These are phyloP conservation scores for Colletotrichum navitas DNA, from an alignment of 2,329 filamentous ascomycete species.

Conservation along the genomic window DNA sequence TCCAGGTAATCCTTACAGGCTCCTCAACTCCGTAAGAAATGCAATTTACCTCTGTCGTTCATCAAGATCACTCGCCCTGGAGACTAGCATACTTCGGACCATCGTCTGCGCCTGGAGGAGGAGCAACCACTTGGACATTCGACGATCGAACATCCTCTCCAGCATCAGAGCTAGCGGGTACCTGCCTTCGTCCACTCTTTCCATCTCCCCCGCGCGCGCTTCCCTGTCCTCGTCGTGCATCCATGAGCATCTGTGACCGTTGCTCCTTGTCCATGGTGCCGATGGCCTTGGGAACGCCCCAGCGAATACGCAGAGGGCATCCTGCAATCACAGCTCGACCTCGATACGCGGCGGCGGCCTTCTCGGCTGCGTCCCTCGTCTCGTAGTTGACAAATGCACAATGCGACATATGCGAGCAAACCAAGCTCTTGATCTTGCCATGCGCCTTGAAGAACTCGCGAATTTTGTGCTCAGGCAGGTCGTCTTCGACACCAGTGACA, in stretches of 20 bases:
- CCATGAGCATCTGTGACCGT: constrained; percentile 82
- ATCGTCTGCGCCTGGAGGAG: constrained; percentile 79
- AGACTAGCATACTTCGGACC: constrained; percentile 85
- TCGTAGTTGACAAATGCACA: constrained; percentile 98
- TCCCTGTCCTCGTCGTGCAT: constrained; percentile 67
- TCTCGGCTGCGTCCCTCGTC: constrained; percentile 85
- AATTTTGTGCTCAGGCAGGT: constrained; percentile 91
- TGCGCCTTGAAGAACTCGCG: constrained; percentile 91
- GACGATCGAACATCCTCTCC: constrained; percentile 15
- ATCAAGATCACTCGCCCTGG: constrained; percentile 74
- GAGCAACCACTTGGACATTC: constrained; percentile 72
- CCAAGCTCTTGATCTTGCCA: constrained; percentile 90
- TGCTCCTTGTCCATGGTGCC: constrained; percentile 93
- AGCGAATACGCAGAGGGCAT: constrained; percentile 89
- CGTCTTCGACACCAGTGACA: constrained; percentile 94
- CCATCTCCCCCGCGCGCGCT: constrained; percentile 47
- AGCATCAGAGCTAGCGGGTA: constrained; percentile 10
- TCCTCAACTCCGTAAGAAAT: constrained; percentile 34
- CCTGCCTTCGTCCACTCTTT: constrained; percentile 38
- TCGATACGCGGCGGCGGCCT: constrained; percentile 85
- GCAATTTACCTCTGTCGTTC: background rate
- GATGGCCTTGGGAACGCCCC: constrained; percentile 92
- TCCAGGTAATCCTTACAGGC: background rate
- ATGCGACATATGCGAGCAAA: constrained; percentile 97
- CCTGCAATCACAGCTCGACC: constrained; percentile 91